These are phyloP conservation scores for Mortierella sp. DNA, from an alignment of 371 early-diverging fungal genomes.

Conservation along the genomic window DNA sequence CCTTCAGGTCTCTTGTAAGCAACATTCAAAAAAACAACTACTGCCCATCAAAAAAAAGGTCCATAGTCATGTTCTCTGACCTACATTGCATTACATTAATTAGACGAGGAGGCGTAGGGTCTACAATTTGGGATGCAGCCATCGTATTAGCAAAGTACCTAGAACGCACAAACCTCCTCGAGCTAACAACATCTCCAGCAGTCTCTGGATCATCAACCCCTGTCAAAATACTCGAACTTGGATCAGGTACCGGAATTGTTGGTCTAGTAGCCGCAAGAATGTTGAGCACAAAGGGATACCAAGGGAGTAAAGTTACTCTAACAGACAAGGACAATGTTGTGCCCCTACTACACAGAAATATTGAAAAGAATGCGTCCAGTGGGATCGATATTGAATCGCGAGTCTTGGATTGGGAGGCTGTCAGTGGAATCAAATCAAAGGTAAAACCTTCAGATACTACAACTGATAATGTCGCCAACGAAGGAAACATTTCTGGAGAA, in stretches of 20 bases:
- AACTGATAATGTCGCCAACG: neutral
- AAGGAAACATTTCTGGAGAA: neutral
- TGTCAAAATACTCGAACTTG: constrained; percentile 61
- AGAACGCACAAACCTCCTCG: constrained; percentile 34
- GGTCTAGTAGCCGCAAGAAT: constrained; percentile 60
- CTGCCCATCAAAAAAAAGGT: neutral
- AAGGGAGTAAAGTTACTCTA: constrained; percentile 41
- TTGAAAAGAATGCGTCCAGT: constrained; percentile 46
- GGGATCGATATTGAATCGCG: constrained; percentile 28
- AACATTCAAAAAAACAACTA: neutral
- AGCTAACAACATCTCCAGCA: neutral
- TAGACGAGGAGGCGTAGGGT: constrained; percentile 60
- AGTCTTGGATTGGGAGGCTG: constrained; percentile 45
- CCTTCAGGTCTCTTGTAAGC: constrained; percentile 49
- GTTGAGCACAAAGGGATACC: constrained; percentile 13
- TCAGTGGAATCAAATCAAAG: constrained; percentile 39
- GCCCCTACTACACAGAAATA: constrained; percentile 59
- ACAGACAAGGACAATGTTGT: constrained; percentile 62
- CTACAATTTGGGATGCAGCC: constrained; percentile 66
- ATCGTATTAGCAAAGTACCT: constrained; percentile 64
- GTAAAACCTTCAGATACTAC: neutral
- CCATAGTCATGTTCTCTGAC: no score
- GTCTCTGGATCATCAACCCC: constrained; percentile 6
- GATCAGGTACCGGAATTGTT: constrained; percentile 67
- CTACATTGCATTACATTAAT: neutral